Evolutionary conservation across 2,329 filamentous ascomycete species (phyloP).

Genomic region (Nemania abortiva): DNA sequence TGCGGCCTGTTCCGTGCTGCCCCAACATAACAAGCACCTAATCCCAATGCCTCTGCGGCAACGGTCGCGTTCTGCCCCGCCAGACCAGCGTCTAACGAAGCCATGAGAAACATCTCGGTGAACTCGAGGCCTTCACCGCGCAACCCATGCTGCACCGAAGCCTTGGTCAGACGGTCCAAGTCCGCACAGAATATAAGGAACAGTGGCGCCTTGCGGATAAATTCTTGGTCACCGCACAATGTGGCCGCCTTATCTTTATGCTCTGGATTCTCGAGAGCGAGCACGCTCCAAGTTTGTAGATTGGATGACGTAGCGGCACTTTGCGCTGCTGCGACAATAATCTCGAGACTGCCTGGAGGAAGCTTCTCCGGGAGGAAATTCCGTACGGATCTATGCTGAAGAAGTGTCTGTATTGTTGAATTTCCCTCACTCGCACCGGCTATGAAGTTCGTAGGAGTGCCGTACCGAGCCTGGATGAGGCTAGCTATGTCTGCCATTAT

Average conservation of each 20-base stretch:
- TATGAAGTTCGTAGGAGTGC: conserved; percentile 16
- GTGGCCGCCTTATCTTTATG: conserved; percentile 47
- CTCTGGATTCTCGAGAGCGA: conserved; percentile 47
- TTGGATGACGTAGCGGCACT: conserved; percentile 53
- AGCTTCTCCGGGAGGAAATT: conserved; percentile 45
- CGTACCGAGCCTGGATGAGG: conserved; percentile 43
- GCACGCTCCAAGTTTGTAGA: conserved; percentile 52
- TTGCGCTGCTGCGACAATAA: conserved; percentile 51
- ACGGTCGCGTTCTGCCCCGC: conserved; percentile 50
- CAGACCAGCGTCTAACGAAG: conserved; percentile 50
- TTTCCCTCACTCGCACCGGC: conserved; percentile 19
- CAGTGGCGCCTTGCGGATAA: conserved; percentile 50
- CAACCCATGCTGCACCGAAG: conserved; percentile 42
- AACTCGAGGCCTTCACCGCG: conserved; percentile 47
- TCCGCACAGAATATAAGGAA: conserved; percentile 53
- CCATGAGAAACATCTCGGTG: conserved; percentile 52
- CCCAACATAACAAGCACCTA: conserved; percentile 52
- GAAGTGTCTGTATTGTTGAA: conserved; percentile 45
- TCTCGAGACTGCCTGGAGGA: conserved; percentile 45
- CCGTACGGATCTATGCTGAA: conserved; percentile 50
- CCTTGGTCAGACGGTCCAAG: conserved; percentile 47
- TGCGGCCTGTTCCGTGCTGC: conserved; percentile 48
- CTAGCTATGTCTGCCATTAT: conserved; percentile 39
- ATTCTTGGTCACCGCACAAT: conserved; percentile 50
- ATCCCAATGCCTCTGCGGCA: conserved; percentile 50